Conservation (phyloP, 768 basidiomycete species). For the Neoboletus brunneissimus region DNA sequence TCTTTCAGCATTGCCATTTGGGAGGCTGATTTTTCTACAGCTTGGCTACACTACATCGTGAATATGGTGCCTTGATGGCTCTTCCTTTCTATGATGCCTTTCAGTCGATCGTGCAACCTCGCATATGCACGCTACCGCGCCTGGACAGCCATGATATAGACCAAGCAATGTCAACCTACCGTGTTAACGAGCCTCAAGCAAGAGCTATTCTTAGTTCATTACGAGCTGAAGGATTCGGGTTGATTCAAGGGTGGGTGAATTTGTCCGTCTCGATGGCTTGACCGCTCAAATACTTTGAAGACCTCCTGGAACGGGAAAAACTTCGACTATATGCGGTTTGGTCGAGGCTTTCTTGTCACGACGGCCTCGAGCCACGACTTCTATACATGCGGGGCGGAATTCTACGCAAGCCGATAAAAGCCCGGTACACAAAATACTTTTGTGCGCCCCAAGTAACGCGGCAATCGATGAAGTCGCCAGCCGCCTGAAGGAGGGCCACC, state of each 20-base stretch:
- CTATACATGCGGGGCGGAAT: constrained; percentile 48
- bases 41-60: constrained; percentile 86
- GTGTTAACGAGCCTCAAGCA: constrained; percentile 93
- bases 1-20: not conserved
- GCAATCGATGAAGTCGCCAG: constrained; percentile 95
- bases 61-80: constrained; percentile 83
- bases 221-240: constrained; percentile 68
- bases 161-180: constrained; percentile 63
- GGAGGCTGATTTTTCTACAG: constrained; percentile 41
- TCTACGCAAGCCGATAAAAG: constrained; percentile 39
- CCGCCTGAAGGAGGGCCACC: constrained; percentile 79
- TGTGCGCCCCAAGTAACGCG: constrained; percentile 98
- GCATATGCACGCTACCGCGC: constrained; percentile 46
- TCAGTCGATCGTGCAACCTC: constrained; percentile 66
- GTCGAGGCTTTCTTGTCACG: constrained; percentile 76
- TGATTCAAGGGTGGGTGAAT: constrained; percentile 88
- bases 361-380: constrained; percentile 47
- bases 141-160: constrained; percentile 52
- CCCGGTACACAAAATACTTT: constrained; percentile 68
- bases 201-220: constrained; percentile 79
- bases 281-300: constrained; percentile 38
- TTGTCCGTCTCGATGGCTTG: not conserved
- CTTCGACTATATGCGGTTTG: constrained; percentile 95
- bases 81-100: constrained; percentile 81
- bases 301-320: constrained; percentile 98